Base-by-base conservation (phyloP, 164 flowering plant species). In the Magnolia officinalis region DNA sequence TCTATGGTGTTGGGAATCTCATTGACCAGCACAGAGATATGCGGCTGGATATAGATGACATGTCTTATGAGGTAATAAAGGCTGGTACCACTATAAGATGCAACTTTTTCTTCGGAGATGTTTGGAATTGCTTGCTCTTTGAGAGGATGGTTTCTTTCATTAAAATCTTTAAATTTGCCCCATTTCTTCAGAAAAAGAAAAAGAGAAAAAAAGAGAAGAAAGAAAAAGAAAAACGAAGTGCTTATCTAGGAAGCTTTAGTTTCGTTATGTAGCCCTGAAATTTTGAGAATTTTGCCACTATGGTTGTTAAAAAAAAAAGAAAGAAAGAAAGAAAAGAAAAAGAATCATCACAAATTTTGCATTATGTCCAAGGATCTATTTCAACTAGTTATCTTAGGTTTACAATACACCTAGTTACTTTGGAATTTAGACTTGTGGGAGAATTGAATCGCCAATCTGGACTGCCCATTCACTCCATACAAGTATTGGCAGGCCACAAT, bases 31-130 rank as follows among this genome's bases (percentile, higher is more conserved):
- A 91, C 80, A 85, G 92, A 76, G 98, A 90, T 73, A 85, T 96
- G 96, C 90, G 98, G 61, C 74, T 96, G 88, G 98, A 96, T 77
- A 89, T 94, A 77, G 98, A 96, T 79, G 87, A 90, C 81, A 96
- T 94, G 99, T 88, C 98, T 37, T 94, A 96, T 79, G 99, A 96
- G 94, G 99, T 90, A 84, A 50, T 26, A 19, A 70, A 49, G 24
- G 4, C n/a, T 37, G 8, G 14, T 20, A 37, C 19, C 1, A 24
- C 31, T 68, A 31, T 24, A 21, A 65, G 7, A 65, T 31, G 69
- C 6, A 21, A 66, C 26, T 21, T 66, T 66, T 66, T 21, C 21
- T 13, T 9, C 9, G 8, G 18, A 16, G 61, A 16, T 55, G 61
- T 55, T 14, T 55, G 18, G 61, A 55, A 55, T 11, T 8, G 11